Base-by-base conservation (phyloP, 2,329 filamentous ascomycete species). In the Colletotrichum viniferum region DNA sequence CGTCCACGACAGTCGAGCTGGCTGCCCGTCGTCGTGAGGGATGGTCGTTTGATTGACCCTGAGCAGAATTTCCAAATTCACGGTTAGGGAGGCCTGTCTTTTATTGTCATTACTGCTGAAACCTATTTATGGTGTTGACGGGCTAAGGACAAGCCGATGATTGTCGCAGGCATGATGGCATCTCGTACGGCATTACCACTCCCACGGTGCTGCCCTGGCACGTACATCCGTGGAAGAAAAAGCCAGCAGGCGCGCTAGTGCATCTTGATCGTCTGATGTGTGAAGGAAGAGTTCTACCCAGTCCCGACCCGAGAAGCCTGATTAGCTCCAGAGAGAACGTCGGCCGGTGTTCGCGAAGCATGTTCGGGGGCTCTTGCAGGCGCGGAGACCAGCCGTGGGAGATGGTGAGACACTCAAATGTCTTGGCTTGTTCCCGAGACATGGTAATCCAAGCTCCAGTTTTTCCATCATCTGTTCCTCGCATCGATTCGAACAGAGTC, bases 371-470 rank as follows among this genome's bases (percentile, higher is more conserved):
- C 69, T 62, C 73, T 34, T 71, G 69, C 62, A 62, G 18, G 62
- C 55, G 72, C 73, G 69, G 73, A 74, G 61, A 67, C 61, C 38
- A 72, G 62, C 69, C 63, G 69, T 71, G 9, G 62, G 58, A 73
- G 5, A 75, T 75, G 73, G 73, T 75, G 73, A 75, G 73, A 75
- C 73, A 68, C 36, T 21, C 30, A 63, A 9, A 38, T 63, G 63
- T 64, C 73, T 73, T 75, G 69, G 73, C 69, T 64, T 34, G 56
- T 48, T 64, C 58, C 69, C 73, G 56, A 75, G 48, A 58, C 69
- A 60, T 73, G 73, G 73, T 38, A 63, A 64, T 60, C 56, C 58
- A 68, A 28, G 63, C 58, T 64, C 58, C 62, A 64, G 38, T 63
- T 73, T 73, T 73, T 48, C 63, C 69, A 73, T 63, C 63, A 60